phyloP scores from a whole-genome alignment of 2,329 filamentous ascomycete genomes.

The Neurospora crassa region DNA sequence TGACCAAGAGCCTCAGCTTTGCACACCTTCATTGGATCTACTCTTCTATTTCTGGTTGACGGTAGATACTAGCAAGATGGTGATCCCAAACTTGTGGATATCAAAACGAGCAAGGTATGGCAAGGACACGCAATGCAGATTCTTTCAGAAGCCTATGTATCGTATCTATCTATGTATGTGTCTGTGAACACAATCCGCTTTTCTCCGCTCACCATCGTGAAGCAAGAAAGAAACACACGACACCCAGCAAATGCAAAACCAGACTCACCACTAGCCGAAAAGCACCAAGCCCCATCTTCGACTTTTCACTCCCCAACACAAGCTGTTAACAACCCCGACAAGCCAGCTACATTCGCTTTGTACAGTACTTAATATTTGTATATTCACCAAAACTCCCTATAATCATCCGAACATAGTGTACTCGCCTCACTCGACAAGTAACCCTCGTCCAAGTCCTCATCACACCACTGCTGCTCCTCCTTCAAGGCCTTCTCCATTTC shows the following conservation, averaged over 20 bases:
- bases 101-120: not conserved
- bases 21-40: not conserved
- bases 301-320: not conserved
- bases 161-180: not conserved
- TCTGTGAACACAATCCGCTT: not conserved
- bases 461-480: not conserved
- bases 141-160: not conserved
- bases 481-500: not conserved
- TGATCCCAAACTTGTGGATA: not conserved
- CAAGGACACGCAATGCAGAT: not conserved
- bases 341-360: not conserved
- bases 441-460: conserved; percentile 14
- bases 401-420: not conserved
- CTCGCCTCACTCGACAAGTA: not conserved
- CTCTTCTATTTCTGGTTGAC: too few species aligned
- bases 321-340: not conserved
- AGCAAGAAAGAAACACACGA: not conserved
- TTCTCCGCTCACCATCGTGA: not conserved
- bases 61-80: not conserved
- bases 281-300: not conserved
- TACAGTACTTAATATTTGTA: not conserved
- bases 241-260: not conserved
- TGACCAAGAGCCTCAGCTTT: not conserved
- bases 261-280: not conserved
- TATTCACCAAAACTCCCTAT: not conserved